Evolutionary conservation across 1,284 basidiomycete species (phyloP).

Genomic region (Ustilago hordei): DNA sequence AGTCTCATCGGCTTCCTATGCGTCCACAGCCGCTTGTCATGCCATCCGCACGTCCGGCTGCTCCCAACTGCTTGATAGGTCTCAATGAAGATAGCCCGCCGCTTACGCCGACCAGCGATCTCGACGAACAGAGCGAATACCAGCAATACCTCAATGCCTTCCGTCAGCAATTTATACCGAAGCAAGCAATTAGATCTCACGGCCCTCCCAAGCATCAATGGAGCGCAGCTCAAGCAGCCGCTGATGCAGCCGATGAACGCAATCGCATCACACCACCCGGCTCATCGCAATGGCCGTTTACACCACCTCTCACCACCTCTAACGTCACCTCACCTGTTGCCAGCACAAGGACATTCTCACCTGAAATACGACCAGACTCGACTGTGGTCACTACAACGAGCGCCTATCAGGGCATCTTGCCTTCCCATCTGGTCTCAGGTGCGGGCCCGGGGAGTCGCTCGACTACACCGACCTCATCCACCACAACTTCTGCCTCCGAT

Average conservation of each 20-base stretch:
- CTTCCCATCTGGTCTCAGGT: constrained; percentile 38
- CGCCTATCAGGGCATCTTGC: constrained; percentile 38
- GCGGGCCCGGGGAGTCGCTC: constrained; percentile 29
- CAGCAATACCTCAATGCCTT: constrained; percentile 41
- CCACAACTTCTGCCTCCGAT: constrained; percentile 21
- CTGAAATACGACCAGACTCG: constrained; percentile 43
- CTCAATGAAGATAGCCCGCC: constrained; percentile 64
- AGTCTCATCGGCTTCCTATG: constrained; percentile 1
- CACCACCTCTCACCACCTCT: constrained; percentile 48
- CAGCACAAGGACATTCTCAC: constrained; percentile 44
- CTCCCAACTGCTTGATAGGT: constrained; percentile 42
- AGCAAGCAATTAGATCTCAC: constrained; percentile 19
- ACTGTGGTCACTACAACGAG: constrained; percentile 19
- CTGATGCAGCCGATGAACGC: constrained; percentile 48
- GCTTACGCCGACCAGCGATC: constrained; percentile 57
- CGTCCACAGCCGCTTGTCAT: constrained; percentile 53
- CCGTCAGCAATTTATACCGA: constrained; percentile 28
- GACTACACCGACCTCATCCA: constrained; percentile 37
- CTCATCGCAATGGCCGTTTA: constrained; percentile 39
- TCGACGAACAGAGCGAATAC: constrained; percentile 42
- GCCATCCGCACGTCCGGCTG: constrained; percentile 58
- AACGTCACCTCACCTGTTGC: constrained; percentile 42
- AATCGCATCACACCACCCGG: constrained; percentile 33
- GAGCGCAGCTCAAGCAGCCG: constrained; percentile 57
- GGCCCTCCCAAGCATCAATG: constrained; percentile 54